Evolutionary conservation across 768 basidiomycete genomes (phyloP).

Genomic region (Heimioporus sp.): DNA sequence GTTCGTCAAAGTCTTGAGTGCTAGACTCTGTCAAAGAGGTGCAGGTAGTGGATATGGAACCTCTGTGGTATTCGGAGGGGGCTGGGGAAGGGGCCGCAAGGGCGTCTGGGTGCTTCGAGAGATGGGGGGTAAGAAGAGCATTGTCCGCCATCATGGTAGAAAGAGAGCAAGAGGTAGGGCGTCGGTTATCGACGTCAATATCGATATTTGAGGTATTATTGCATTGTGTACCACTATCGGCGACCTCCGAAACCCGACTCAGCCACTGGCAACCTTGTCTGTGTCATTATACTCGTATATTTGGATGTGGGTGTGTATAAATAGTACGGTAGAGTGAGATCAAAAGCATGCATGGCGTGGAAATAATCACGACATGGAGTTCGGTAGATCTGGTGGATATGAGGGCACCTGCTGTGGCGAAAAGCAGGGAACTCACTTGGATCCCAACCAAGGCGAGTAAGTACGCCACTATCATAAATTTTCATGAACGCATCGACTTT

Average conservation of each 20-base stretch:
- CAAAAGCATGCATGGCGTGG: not conserved
- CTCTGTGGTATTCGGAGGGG: slow-evolving; percentile 52
- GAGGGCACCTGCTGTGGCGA: not conserved
- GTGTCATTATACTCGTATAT: slow-evolving; percentile 17
- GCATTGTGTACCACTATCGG: slow-evolving; percentile 23
- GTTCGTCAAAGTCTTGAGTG: slow-evolving; percentile 37
- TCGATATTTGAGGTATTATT: slow-evolving; percentile 4
- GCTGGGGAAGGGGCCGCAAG: slow-evolving; percentile 1
- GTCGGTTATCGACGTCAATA: slow-evolving; percentile 13
- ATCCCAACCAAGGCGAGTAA: slow-evolving; percentile 27
- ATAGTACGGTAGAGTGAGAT: slow-evolving; percentile 11
- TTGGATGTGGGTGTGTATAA: slow-evolving; percentile 1
- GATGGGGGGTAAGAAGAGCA: not conserved
- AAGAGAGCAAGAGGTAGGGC: slow-evolving; percentile 1
- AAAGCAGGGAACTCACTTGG: slow-evolving; percentile 11
- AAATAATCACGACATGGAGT: slow-evolving; percentile 1
- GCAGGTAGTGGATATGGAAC: slow-evolving; percentile 63
- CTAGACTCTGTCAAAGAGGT: slow-evolving; percentile 58
- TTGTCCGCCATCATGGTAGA: slow-evolving; percentile 25
- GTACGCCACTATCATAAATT: slow-evolving; percentile 17
- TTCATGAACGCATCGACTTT: slow-evolving; percentile 22
- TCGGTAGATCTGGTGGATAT: slow-evolving; percentile 7
- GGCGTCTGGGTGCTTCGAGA: slow-evolving; percentile 9
- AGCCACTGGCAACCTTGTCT: slow-evolving; percentile 10
- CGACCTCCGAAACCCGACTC: slow-evolving; percentile 16